Base-by-base conservation (phyloP, 352 stramenopile species). In the Phytophthora macrochlamydospora region DNA sequence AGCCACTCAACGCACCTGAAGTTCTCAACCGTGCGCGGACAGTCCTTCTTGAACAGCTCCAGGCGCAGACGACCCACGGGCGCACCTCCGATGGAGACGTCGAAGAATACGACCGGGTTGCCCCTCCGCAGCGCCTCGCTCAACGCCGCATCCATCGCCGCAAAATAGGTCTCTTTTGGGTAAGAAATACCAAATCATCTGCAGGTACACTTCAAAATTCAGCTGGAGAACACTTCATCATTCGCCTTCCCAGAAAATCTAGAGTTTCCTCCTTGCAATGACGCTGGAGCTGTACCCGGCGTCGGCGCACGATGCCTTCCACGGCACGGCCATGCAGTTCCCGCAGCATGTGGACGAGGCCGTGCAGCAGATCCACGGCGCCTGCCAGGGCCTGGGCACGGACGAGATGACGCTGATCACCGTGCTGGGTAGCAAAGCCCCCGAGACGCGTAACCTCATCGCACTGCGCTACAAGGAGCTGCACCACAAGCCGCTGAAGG, bases 11-110 rank as follows among this genome's bases (percentile, higher is more conserved):
- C 18, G 18, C 18, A 55, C 85, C 83, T 81, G 73, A 99, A 99
- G 76, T 99, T 99, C 78, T 99, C 95, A 45, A 97, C 97, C 18
- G 97, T 99, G 80, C 94, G 98, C 30, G 96, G 97, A 37, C 92
- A 98, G 62, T 96, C 88, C 79, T 98, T 97, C 73, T 97, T 97
- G 56, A 98, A 99, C 43, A 99, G 81, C 86, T 99, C 95, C 60
- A 99, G 82, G 59, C 97, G 97, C 68, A 99, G 85, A 24, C 95
- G 72, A 31, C 97, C 97, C 35, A 94, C 81, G 3, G 91, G 88
- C 29, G 86, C 89, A 30, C 84, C 85, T 12, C 91, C 92, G 51
- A 99, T 90, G 8, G 82, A 83, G 33, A 99, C 67, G 75, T 99
- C 97, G 43, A 99, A 95, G 79, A 99, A 99, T 37, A 99, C 97